Percentiles rank a stretch among this genome's conserved stretches.
Evolutionary conservation across 2,329 filamentous ascomycete genomes (phyloP).

Genomic region (Aureobasidium vineae): DNA sequence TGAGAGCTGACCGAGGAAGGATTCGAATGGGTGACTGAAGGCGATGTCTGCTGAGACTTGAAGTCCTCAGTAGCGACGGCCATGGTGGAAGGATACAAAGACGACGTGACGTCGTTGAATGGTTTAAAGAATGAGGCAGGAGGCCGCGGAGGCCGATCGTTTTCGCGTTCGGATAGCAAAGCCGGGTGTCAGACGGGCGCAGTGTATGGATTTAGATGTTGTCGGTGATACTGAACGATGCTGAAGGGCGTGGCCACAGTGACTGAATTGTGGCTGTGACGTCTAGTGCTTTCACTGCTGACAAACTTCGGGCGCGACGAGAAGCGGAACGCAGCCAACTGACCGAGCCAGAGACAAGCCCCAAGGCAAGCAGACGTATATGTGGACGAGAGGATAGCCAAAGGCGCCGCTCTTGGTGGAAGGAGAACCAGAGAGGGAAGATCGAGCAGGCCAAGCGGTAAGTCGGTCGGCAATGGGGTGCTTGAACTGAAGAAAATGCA

Average conservation of each 20-base stretch:
- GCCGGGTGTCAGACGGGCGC: neutral
- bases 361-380: neutral
- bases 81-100: constrained; percentile 12
- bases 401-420: constrained; percentile 9
- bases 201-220: neutral
- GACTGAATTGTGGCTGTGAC: constrained; percentile 22
- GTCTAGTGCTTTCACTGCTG: constrained; percentile 17
- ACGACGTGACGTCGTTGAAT: constrained; percentile 4
- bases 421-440: constrained; percentile 1
- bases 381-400: neutral
- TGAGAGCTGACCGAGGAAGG: constrained; percentile 31
- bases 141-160: constrained; percentile 18
- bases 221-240: neutral
- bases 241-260: neutral
- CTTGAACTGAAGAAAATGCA: constrained; percentile 16
- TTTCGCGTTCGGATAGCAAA: neutral
- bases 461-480: constrained; percentile 4
- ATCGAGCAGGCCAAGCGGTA: constrained; percentile 15
- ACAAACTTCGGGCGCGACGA: constrained; percentile 19
- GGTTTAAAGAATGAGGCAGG: neutral
- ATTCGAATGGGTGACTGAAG: constrained; percentile 24
- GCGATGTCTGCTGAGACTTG: constrained; percentile 14
- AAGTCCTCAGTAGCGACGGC: constrained; percentile 19
- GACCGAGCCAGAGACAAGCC: constrained; percentile 12
- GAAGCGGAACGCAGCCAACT: constrained; percentile 9